Percentiles rank a stretch among this genome's conserved stretches.
Evolutionary conservation across 2,329 filamentous ascomycete species (phyloP).

Genomic region (Parafenestella ontariensis): DNA sequence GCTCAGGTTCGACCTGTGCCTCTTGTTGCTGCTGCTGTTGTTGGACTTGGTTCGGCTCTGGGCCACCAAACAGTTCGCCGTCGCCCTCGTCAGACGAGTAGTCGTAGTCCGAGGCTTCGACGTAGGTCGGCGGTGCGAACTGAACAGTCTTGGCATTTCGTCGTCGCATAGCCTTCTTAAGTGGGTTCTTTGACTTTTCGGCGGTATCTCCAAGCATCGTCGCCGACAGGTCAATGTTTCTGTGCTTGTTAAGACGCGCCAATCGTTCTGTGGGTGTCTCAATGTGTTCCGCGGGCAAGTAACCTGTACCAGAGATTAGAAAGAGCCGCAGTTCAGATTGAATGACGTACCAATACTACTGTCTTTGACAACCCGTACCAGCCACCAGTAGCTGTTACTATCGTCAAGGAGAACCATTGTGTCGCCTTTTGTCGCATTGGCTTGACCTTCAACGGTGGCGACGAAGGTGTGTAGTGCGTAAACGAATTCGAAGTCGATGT

Average conservation of each 20-base stretch:
- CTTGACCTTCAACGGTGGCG: conserved; percentile 96
- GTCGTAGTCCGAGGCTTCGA: conserved; percentile 85
- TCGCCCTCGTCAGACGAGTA: conserved; percentile 82
- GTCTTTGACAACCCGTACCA: conserved; percentile 95
- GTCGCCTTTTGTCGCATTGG: conserved; percentile 97
- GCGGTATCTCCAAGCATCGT: conserved; percentile 75
- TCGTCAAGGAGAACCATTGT: conserved; percentile 98
- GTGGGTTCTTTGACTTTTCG: conserved; percentile 80
- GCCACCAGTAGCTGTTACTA: conserved; percentile 99
- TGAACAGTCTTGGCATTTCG: conserved; percentile 86
- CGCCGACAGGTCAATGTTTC: conserved; percentile 87
- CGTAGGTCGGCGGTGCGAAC: conserved; percentile 84
- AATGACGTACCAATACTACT: conserved; percentile 78
- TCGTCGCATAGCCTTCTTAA: conserved; percentile 83
- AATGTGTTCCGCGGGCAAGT: conserved; percentile 96
- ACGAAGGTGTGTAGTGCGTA: conserved; percentile 98
- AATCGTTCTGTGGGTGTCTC: conserved; percentile 96
- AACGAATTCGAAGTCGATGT: conserved; percentile 99
- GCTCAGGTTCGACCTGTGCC: conserved; percentile 52
- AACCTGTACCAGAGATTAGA: conserved; percentile 67
- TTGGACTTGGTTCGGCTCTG: conserved; percentile 39
- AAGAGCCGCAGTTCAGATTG: neutral
- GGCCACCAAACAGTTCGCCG: conserved; percentile 46
- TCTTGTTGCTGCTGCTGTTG: conserved; percentile 20
- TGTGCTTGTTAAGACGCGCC: conserved; percentile 93